Base-by-base conservation (phyloP, 495 filamentous ascomycete genomes). In the Physcia stellaris region DNA sequence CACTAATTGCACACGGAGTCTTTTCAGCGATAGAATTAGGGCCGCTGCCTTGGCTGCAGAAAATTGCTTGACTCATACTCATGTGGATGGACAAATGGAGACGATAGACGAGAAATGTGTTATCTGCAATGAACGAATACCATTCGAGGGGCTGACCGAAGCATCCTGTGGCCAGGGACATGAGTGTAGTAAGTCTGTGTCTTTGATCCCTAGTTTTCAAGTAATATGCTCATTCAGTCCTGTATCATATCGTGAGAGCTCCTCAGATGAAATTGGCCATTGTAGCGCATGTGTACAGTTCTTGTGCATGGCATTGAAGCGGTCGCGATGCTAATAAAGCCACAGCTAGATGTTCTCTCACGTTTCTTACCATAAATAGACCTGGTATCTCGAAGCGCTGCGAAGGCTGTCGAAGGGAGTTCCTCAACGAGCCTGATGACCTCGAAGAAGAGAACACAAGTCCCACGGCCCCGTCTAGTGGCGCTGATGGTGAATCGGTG, bases 351-450 rank as follows among this genome's bases (percentile, higher is more conserved):
- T 78, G 73, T 50, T 61, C 54, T 19, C 40, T 78, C 28, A 71
- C 65, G 2, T 67, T 70, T 28, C 39, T 73, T 30, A 56, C 69
- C 4, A 71, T 78, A 4, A 66, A 73, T 49, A 61, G 63, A 33
- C 71, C 73, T 24, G 64, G 64, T 0, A 49, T 66, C 11, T 67
- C 70, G 6, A 75, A 74, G 43, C 63, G 61, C 40, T 78, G 73
- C 49, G 62, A 61, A 6, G 35, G 50, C 10, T 78, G 73, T 46
- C 50, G 48, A 4, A 59, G 42, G 11, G 59, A 70, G 37, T 75
- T 60, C 43, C 37, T 75, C 4, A 62, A 67, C 31, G 67, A 68
- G 23, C 26, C n/a, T 2, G 34, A 22, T 24, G 24, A 41, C 22
- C 34, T 34, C 29, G 4, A 35, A 18, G 32, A 26, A 36, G 23